A percentile compares a stretch with the other conserved stretches of the same genome.
Evolutionary conservation across 2,329 filamentous ascomycete species (phyloP).

Genomic region (Drechslera avenae): DNA sequence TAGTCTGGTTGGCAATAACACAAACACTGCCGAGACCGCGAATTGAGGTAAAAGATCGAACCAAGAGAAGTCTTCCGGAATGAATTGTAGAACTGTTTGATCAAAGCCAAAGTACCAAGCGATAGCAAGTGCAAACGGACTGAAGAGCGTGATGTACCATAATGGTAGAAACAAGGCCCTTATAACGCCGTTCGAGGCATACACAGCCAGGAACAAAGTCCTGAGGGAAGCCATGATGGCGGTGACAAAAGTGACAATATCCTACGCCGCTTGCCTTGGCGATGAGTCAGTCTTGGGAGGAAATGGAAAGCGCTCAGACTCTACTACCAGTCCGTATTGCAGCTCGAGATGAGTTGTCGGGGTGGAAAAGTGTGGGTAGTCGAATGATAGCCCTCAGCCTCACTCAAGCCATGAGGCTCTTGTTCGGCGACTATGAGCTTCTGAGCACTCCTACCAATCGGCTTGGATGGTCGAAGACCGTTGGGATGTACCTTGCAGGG

Average conservation of each 20-base stretch:
- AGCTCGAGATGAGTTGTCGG: slow-evolving; percentile 6
- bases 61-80: slow-evolving; percentile 33
- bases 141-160: slow-evolving; percentile 38
- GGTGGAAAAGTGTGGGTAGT: neutral
- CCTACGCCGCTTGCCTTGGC: slow-evolving; percentile 2
- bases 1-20: slow-evolving; percentile 39
- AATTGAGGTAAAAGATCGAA: slow-evolving; percentile 40
- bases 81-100: slow-evolving; percentile 18
- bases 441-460: neutral
- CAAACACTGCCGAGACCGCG: slow-evolving; percentile 32
- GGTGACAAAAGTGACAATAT: slow-evolving; percentile 9
- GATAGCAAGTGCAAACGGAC: slow-evolving; percentile 36
- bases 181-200: slow-evolving; percentile 43
- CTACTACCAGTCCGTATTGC: slow-evolving; percentile 1
- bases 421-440: slow-evolving; percentile 8
- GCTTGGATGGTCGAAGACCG: neutral
- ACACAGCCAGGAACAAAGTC: slow-evolving; percentile 41
- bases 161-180: slow-evolving; percentile 42
- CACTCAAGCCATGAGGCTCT: slow-evolving; percentile 15
- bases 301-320: slow-evolving; percentile 7
- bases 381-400: slow-evolving; percentile 14
- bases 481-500: slow-evolving; percentile 10
- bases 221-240: slow-evolving; percentile 39
- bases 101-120: slow-evolving; percentile 32
- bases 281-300: slow-evolving; percentile 9